Conservation (phyloP, 108 stramenopile genomes). For the Skeletonema marinoi region DNA sequence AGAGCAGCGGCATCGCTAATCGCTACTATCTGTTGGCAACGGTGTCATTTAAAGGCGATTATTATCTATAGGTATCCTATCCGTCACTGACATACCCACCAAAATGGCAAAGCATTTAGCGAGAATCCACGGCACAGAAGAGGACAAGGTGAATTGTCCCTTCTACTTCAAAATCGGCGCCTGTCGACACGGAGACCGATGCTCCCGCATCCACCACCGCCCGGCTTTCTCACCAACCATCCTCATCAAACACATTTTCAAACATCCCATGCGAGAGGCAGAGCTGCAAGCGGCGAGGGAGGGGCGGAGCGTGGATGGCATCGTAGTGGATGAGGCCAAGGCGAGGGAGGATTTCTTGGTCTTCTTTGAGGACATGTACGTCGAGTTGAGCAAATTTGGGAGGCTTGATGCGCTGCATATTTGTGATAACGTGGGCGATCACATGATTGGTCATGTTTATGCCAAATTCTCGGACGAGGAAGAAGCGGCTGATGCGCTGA, state of each 20-base stretch:
- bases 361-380: slow-evolving; percentile 63
- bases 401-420: slow-evolving; percentile 93
- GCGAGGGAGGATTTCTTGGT: slow-evolving; percentile 85
- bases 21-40: no score
- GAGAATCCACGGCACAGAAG: slow-evolving; percentile 98
- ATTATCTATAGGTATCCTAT: background rate
- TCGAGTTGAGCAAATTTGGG: slow-evolving; percentile 95
- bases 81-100: background rate
- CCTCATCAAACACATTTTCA: slow-evolving; percentile 94
- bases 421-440: slow-evolving; percentile 98
- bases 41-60: no score
- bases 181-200: slow-evolving; percentile 95
- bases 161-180: slow-evolving; percentile 99
- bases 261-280: slow-evolving; percentile 82
- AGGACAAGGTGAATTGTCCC: slow-evolving; percentile 99
- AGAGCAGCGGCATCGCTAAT: no score
- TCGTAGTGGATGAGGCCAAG: slow-evolving; percentile 62
- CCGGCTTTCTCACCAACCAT: slow-evolving; percentile 95
- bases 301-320: slow-evolving; percentile 47
- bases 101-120: slow-evolving; percentile 93
- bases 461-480: slow-evolving; percentile 95
- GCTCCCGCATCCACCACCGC: slow-evolving; percentile 93
- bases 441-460: slow-evolving; percentile 96
- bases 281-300: slow-evolving; percentile 55
- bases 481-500: slow-evolving; percentile 90